Conservation (phyloP, 1,284 basidiomycete species). For the Puccinia coronata region DNA sequence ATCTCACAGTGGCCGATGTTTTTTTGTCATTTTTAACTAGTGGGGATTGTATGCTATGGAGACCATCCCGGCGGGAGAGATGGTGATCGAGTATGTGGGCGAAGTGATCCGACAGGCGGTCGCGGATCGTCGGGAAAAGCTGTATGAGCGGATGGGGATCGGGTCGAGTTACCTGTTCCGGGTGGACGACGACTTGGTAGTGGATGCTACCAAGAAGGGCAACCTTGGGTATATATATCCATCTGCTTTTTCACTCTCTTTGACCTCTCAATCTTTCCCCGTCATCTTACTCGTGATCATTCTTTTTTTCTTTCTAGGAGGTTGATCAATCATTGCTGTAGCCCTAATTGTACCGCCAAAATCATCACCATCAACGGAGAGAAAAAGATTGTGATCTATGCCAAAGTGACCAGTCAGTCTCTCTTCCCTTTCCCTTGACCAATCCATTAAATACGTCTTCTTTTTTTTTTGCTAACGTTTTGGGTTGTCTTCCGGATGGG, state of each 20-base stretch:
- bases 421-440: too few relatives aligned
- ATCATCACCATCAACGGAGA: slow-evolving; percentile 97
- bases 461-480: too few relatives aligned
- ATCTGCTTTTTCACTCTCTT: too few relatives aligned
- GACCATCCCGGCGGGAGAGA: slow-evolving; percentile 86
- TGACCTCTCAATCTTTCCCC: slow-evolving; percentile 59
- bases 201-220: slow-evolving; percentile 98
- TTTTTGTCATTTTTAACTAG: slow-evolving; percentile 1
- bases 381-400: slow-evolving; percentile 99
- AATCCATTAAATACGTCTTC: too few relatives aligned
- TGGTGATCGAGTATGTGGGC: slow-evolving; percentile 99
- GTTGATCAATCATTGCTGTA: slow-evolving; percentile 94
- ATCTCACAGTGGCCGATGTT: neutral
- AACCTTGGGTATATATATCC: slow-evolving; percentile 80
- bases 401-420: slow-evolving; percentile 85
- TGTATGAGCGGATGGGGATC: slow-evolving; percentile 92
- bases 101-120: slow-evolving; percentile 94
- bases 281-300: neutral
- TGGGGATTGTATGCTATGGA: slow-evolving; percentile 58
- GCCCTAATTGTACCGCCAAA: slow-evolving; percentile 95
- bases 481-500: neutral
- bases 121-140: slow-evolving; percentile 94
- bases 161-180: slow-evolving; percentile 66
- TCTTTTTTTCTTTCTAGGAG: slow-evolving; percentile 65
- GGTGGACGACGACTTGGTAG: slow-evolving; percentile 63